phyloP scores from a whole-genome alignment of 2,329 filamentous ascomycete genomes.

The Neofusicoccum cordaticola region DNA sequence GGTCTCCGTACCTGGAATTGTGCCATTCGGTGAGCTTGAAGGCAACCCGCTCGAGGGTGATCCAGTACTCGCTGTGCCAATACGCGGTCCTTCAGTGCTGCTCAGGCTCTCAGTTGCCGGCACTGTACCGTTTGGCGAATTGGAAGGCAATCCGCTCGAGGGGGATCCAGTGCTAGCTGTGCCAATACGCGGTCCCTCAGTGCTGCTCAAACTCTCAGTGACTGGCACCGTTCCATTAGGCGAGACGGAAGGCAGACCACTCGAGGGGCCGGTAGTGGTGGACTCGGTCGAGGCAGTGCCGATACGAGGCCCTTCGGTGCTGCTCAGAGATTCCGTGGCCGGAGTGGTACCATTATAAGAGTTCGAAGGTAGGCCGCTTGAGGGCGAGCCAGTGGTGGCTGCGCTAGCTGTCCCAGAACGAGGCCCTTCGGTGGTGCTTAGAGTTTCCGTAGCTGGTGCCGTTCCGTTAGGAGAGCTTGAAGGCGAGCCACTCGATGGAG shows the following conservation, averaged over 20 bases:
- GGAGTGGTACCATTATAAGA: background rate
- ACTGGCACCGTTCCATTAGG: background rate
- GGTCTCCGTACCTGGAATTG: no score
- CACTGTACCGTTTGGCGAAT: no score
- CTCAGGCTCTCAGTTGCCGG: background rate
- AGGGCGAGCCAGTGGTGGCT: background rate
- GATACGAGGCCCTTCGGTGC: background rate
- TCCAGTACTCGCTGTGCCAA: background rate
- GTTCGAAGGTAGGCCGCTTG: background rate
- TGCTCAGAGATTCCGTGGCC: background rate
- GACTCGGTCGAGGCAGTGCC: background rate
- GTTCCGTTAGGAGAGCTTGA: background rate
- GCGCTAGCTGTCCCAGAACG: background rate
- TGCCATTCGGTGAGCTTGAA: no score
- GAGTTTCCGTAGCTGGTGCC: background rate
- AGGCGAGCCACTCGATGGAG: background rate
- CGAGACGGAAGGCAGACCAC: background rate
- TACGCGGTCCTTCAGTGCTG: background rate
- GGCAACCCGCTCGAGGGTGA: background rate
- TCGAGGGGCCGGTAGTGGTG: background rate
- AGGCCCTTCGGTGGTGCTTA: background rate
- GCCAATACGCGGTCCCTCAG: background rate
- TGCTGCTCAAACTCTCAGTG: background rate
- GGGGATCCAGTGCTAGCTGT: background rate
- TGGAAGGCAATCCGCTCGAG: no score